Evolutionary conservation across 768 basidiomycete genomes (phyloP).

Genomic region (Boletales sp.): DNA sequence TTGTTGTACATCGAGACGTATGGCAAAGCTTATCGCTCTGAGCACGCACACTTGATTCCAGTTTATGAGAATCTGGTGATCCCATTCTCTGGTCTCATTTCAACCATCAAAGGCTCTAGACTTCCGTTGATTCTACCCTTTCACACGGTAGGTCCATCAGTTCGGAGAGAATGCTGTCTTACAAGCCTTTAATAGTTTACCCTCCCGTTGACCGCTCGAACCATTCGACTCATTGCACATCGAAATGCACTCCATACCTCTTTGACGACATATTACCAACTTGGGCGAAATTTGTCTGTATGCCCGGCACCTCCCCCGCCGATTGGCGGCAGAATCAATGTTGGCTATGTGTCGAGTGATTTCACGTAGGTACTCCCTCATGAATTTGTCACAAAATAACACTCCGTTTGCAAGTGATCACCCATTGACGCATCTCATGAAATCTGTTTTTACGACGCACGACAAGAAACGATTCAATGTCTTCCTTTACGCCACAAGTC

Average conservation of each 20-base stretch:
- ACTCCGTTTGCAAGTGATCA: conserved; percentile 36
- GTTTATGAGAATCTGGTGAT: conserved; percentile 8
- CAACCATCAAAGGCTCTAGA: conserved; percentile 26
- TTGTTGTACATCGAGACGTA: conserved; percentile 39
- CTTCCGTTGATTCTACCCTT: conserved; percentile 46
- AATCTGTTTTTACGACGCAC: conserved; percentile 46
- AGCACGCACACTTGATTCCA: conserved; percentile 5
- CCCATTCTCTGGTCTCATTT: conserved; percentile 18
- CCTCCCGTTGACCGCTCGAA: conserved; percentile 39
- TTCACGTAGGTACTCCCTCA: conserved; percentile 33
- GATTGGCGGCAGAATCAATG: conserved; percentile 35
- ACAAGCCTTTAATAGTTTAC: conserved; percentile 37
- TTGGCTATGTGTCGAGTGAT: conserved; percentile 50
- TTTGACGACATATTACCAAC: conserved; percentile 37
- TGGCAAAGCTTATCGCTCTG: conserved; percentile 25
- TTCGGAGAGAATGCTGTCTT: not conserved
- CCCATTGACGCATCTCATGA: conserved; percentile 51
- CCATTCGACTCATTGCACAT: conserved; percentile 44
- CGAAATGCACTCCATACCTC: conserved; percentile 45
- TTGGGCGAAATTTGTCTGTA: conserved; percentile 24
- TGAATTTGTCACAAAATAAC: not conserved
- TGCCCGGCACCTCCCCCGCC: conserved; percentile 44
- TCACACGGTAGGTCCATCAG: conserved; percentile 37
- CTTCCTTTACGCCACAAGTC: conserved; percentile 46
- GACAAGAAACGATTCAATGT: conserved; percentile 37